A percentile compares a stretch with the other conserved stretches of the same genome.
phyloP scores from a whole-genome alignment of 2,329 filamentous ascomycete genomes.

The Penicillium janthinellum region DNA sequence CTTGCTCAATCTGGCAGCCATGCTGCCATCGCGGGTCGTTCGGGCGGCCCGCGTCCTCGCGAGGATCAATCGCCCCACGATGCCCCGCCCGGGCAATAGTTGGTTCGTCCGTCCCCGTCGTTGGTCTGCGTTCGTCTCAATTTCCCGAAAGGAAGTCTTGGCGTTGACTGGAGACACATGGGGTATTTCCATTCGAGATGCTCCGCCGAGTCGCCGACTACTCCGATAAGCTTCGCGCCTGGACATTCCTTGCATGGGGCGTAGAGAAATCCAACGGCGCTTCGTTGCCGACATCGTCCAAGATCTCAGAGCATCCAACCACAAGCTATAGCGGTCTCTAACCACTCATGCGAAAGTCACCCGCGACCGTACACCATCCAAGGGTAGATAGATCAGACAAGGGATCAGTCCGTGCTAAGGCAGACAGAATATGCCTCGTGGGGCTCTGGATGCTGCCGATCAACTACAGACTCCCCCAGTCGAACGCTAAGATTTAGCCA shows the following conservation, averaged over 20 bases:
- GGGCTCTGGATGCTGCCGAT: background rate
- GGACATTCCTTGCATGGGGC: background rate
- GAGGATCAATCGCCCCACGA: slow-evolving; percentile 14
- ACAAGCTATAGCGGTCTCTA: background rate
- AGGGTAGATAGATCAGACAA: too few relatives aligned
- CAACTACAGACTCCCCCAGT: background rate
- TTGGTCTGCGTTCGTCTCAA: slow-evolving; percentile 1
- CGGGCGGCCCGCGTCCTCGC: background rate
- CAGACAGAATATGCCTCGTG: background rate
- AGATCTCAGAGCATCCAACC: background rate
- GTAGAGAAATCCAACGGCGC: background rate
- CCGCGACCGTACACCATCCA: background rate
- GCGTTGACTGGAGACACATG: background rate
- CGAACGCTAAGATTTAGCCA: background rate
- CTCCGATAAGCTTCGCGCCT: background rate
- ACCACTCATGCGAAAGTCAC: background rate
- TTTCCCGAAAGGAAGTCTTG: slow-evolving; percentile 4
- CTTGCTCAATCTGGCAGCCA: background rate
- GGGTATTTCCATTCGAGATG: background rate
- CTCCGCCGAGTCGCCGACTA: background rate
- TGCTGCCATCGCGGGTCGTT: background rate
- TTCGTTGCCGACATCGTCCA: background rate
- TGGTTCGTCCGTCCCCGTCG: background rate
- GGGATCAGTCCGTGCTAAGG: background rate
- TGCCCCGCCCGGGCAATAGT: background rate